These are phyloP conservation scores for Eutrema japonicum DNA, from an alignment of 345 rosid species.

Conservation along the genomic window DNA sequence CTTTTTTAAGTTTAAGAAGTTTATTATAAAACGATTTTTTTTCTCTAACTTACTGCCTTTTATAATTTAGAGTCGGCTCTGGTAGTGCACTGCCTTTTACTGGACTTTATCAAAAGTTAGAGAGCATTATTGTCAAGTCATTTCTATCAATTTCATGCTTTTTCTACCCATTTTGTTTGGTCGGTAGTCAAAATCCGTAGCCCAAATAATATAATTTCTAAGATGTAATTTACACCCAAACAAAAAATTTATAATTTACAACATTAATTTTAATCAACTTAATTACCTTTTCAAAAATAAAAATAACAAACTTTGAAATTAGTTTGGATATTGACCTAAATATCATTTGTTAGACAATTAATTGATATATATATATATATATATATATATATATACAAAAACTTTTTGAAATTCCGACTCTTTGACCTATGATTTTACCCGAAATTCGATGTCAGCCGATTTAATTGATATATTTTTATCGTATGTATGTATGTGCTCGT, in stretches of 20 bases:
- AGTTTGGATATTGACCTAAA: background rate
- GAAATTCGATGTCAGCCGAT: too few relatives aligned
- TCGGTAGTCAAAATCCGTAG: background rate
- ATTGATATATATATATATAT: background rate
- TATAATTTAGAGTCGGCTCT: too few relatives aligned
- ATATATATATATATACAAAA: too few relatives aligned
- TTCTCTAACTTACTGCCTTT: too few relatives aligned
- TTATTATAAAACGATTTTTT: too few relatives aligned
- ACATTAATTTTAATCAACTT: background rate
- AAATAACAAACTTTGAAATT: background rate
- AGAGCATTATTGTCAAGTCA: conserved; percentile 38
- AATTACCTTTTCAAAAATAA: background rate
- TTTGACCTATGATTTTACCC: too few relatives aligned
- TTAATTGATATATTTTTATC: background rate
- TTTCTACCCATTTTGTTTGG: conserved; percentile 30
- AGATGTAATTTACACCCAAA: background rate
- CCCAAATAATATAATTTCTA: background rate
- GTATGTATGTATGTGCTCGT: background rate
- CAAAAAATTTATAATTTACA: too few relatives aligned
- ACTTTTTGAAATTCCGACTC: too few relatives aligned
- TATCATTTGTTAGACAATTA: background rate
- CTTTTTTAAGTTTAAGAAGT: too few relatives aligned
- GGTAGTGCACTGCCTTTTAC: background rate
- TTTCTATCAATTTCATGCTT: conserved; percentile 39
- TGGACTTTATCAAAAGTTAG: conserved; percentile 14